phyloP scores from a whole-genome alignment of 2,329 filamentous ascomycete species.

The Fusarium caatingaense region DNA sequence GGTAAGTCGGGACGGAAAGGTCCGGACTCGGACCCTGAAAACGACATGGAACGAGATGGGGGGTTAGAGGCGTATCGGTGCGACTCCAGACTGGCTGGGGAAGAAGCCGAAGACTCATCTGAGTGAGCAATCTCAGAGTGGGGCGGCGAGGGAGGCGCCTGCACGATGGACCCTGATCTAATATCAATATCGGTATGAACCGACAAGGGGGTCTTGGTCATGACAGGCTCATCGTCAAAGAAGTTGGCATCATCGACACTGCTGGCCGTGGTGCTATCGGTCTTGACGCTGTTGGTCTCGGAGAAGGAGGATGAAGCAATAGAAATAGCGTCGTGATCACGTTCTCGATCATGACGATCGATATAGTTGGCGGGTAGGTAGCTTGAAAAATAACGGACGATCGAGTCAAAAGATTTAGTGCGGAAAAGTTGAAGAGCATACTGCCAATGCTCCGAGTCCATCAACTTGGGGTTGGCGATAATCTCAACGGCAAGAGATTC shows the following conservation, averaged over 20 bases:
- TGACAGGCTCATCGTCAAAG: slow-evolving; percentile 57
- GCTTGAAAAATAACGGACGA: slow-evolving; percentile 69
- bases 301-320: slow-evolving; percentile 53
- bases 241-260: slow-evolving; percentile 56
- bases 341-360: slow-evolving; percentile 54
- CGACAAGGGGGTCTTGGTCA: slow-evolving; percentile 59
- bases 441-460: slow-evolving; percentile 70
- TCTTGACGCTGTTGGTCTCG: slow-evolving; percentile 53
- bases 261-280: slow-evolving; percentile 54
- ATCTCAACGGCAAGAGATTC: slow-evolving; percentile 70
- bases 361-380: slow-evolving; percentile 65
- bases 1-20: slow-evolving; percentile 50
- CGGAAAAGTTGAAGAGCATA: slow-evolving; percentile 69
- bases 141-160: slow-evolving; percentile 54
- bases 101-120: slow-evolving; percentile 55
- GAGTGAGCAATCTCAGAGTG: slow-evolving; percentile 63
- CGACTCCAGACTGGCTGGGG: slow-evolving; percentile 51
- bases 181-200: slow-evolving; percentile 46
- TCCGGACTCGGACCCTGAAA: slow-evolving; percentile 63
- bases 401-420: slow-evolving; percentile 68
- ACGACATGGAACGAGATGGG: slow-evolving; percentile 62
- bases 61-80: slow-evolving; percentile 53
- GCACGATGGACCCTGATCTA: slow-evolving; percentile 33
- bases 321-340: slow-evolving; percentile 48
- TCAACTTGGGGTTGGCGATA: slow-evolving; percentile 68